Conservation (phyloP, 345 rosid genomes). For the Trapa bicornis region DNA sequence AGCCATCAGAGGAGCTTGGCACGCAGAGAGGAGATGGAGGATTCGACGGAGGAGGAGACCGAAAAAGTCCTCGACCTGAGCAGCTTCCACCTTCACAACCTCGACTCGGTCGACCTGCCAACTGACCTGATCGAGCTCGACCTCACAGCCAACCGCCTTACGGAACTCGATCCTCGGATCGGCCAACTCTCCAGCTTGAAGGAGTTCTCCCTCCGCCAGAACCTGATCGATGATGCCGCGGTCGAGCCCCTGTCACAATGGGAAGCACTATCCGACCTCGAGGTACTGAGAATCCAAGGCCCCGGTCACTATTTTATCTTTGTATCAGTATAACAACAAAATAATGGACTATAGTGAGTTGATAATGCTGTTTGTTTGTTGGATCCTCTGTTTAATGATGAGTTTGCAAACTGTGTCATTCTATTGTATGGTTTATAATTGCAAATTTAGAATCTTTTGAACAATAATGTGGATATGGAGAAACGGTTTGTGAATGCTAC, state of each 20-base stretch:
- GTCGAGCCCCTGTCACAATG: conserved; percentile 59
- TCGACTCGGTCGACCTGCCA: conserved; percentile 54
- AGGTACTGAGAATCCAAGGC: conserved; percentile 29
- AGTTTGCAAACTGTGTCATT: not conserved
- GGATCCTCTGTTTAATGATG: not conserved
- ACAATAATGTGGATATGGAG: not conserved
- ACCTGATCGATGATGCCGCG: conserved; percentile 63
- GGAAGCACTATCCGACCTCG: conserved; percentile 57
- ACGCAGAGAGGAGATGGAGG: not conserved
- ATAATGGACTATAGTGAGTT: not conserved
- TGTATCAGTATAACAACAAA: not conserved
- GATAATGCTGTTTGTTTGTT: not conserved
- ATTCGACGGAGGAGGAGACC: conserved; percentile 24
- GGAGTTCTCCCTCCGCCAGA: conserved; percentile 83
- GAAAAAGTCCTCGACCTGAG: conserved; percentile 72
- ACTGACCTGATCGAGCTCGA: conserved; percentile 67
- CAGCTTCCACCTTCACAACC: conserved; percentile 84
- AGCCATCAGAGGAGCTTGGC: not conserved
- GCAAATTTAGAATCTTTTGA: not conserved
- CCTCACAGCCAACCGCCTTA: conserved; percentile 77
- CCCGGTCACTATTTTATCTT: not conserved
- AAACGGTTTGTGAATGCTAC: not conserved
- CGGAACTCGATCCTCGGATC: conserved; percentile 66
- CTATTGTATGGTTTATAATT: not conserved
- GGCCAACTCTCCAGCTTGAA: conserved; percentile 48